phyloP scores from a whole-genome alignment of 2,329 filamentous ascomycete species.

The Rhinocladiella mackenziei region DNA sequence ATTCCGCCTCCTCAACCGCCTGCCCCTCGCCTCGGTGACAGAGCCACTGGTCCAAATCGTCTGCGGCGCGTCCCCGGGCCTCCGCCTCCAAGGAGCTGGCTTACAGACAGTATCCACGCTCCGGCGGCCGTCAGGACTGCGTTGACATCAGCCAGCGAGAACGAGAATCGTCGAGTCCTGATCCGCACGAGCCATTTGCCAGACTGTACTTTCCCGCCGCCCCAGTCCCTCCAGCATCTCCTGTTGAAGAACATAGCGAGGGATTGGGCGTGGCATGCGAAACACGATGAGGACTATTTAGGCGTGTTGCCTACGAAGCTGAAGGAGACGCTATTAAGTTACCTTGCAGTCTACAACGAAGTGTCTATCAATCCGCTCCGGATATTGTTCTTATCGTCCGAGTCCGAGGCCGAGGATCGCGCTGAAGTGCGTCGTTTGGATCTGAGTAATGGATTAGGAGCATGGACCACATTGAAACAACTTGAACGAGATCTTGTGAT shows the following conservation, averaged over 20 bases:
- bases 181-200: constrained; percentile 35
- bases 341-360: constrained; percentile 50
- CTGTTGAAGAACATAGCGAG: constrained; percentile 52
- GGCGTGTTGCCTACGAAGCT: constrained; percentile 49
- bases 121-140: constrained; percentile 7
- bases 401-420: constrained; percentile 30
- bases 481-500: constrained; percentile 44
- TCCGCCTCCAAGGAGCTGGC: constrained; percentile 46
- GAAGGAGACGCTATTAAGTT: constrained; percentile 54
- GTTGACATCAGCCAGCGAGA: constrained; percentile 10
- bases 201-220: constrained; percentile 36
- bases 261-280: constrained; percentile 55
- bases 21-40: constrained; percentile 39
- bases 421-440: constrained; percentile 51
- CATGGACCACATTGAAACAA: constrained; percentile 47
- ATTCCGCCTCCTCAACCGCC: constrained; percentile 41
- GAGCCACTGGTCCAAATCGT: constrained; percentile 34
- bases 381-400: constrained; percentile 44
- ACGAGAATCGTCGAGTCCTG: constrained; percentile 15
- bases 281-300: constrained; percentile 55
- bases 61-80: constrained; percentile 43
- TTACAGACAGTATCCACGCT: constrained; percentile 31
- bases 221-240: constrained; percentile 48
- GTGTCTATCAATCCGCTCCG: constrained; percentile 44
- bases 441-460: constrained; percentile 48